A percentile compares a stretch with the other conserved stretches of the same genome.
Conservation (phyloP, 441 rosid species). For the Gossypium davidsonii region DNA sequence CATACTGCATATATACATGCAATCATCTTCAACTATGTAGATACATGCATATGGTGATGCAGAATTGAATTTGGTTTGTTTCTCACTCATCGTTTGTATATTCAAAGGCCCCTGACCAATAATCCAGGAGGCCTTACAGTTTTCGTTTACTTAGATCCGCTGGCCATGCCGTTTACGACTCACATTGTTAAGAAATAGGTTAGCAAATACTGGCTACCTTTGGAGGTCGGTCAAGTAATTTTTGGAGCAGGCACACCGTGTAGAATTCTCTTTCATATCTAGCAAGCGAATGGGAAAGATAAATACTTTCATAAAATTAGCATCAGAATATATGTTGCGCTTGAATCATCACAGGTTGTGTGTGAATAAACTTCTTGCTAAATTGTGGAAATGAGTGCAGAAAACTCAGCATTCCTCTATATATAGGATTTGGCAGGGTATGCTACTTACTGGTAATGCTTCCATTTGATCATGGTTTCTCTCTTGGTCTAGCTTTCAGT, state of each 20-base stretch:
- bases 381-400: too few species aligned
- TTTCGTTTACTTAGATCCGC: neutral
- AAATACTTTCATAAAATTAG: too few species aligned
- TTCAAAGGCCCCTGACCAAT: neutral
- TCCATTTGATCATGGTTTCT: neutral
- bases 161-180: neutral
- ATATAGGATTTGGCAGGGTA: neutral
- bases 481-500: neutral
- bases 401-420: too few species aligned
- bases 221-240: neutral
- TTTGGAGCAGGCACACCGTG: neutral
- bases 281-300: neutral
- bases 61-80: neutral
- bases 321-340: too few species aligned
- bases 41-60: neutral
- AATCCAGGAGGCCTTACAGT: neutral
- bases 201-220: neutral
- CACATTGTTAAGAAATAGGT: neutral
- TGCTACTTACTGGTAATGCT: neutral
- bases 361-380: too few species aligned
- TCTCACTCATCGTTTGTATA: neutral
- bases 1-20: neutral
- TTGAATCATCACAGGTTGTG: too few species aligned
- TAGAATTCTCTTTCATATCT: neutral
- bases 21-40: neutral